A percentile compares a stretch with the other conserved stretches of the same genome.
Conservation (phyloP, 1,284 basidiomycete species). For the Trichosporon faecale region DNA sequence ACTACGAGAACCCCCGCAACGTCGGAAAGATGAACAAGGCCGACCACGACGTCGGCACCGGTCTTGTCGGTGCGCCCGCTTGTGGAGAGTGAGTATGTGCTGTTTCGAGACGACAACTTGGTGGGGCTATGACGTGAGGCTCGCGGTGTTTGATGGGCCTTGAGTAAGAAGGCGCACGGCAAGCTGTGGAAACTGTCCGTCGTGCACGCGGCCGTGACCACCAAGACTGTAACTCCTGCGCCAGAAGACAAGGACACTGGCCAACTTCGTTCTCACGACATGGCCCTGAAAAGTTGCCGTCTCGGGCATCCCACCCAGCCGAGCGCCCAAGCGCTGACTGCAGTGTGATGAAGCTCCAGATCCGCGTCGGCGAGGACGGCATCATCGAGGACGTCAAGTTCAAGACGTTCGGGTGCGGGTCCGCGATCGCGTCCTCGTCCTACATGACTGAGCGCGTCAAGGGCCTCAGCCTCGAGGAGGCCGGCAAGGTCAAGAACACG, state of each 20-base stretch:
- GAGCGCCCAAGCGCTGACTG: constrained; percentile 29
- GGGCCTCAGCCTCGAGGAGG: constrained; percentile 89
- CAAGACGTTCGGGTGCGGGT: constrained; percentile 88
- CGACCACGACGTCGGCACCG: constrained; percentile 68
- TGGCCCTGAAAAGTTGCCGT: not conserved
- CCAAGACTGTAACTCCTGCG: too few species aligned
- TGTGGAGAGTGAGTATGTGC: constrained; percentile 48
- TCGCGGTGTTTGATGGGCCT: not conserved
- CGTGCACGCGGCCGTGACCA: too few species aligned
- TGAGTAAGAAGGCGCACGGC: not conserved
- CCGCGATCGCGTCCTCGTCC: constrained; percentile 92
- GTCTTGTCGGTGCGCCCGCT: constrained; percentile 83
- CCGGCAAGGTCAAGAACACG: constrained; percentile 96
- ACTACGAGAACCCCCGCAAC: constrained; percentile 93
- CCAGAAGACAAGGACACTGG: too few species aligned
- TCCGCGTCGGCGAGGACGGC: constrained; percentile 85
- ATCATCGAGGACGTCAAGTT: constrained; percentile 98
- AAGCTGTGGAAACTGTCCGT: too few species aligned
- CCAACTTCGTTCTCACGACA: too few species aligned
- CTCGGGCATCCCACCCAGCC: not conserved
- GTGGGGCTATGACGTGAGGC: not conserved
- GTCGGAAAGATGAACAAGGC: constrained; percentile 58
- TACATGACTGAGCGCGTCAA: constrained; percentile 99
- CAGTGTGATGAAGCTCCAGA: constrained; percentile 99
- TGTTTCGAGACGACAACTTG: not conserved